phyloP scores from a whole-genome alignment of 2,329 filamentous ascomycete species.

The Penicillium sp. region DNA sequence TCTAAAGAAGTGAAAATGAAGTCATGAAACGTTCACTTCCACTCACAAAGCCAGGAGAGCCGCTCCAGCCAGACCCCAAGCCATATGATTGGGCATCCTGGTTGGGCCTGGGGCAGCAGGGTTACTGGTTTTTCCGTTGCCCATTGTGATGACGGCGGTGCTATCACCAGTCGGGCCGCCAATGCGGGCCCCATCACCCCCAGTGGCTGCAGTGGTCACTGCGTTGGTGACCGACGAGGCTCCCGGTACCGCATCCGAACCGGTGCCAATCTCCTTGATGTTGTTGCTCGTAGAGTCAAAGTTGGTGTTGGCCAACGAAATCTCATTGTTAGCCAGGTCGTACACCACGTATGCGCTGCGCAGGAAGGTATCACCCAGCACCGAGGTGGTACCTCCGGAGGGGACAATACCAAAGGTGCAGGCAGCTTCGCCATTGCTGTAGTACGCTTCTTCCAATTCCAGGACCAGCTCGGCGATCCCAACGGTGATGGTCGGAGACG shows the following conservation, averaged over 20 bases:
- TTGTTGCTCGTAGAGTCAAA: conserved; percentile 56
- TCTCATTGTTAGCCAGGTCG: conserved; percentile 60
- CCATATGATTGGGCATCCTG: conserved; percentile 16
- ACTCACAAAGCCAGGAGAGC: conserved; percentile 22
- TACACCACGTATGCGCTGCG: conserved; percentile 65
- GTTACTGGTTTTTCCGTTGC: conserved; percentile 16
- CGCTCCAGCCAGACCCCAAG: conserved; percentile 24
- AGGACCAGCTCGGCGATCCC: conserved; percentile 58
- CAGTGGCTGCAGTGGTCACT: conserved; percentile 47
- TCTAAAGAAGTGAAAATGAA: neutral
- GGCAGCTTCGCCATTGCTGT: conserved; percentile 35
- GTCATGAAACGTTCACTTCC: neutral
- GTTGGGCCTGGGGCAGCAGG: conserved; percentile 14
- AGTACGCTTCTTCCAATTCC: conserved; percentile 44
- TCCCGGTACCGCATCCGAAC: conserved; percentile 51
- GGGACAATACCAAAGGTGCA: conserved; percentile 55
- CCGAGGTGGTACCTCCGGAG: conserved; percentile 46
- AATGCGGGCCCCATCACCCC: conserved; percentile 47
- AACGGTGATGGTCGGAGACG: conserved; percentile 55
- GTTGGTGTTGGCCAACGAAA: conserved; percentile 61
- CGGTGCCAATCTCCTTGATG: conserved; percentile 56
- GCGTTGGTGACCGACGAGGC: conserved; percentile 54
- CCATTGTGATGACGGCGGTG: conserved; percentile 13
- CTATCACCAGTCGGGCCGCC: conserved; percentile 25
- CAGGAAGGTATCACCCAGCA: conserved; percentile 64